Evolutionary conservation across 2,329 filamentous ascomycete species (phyloP), one percentile per base, ranked within the genome.

Genomic region (Cladosporium sp.): DNA sequence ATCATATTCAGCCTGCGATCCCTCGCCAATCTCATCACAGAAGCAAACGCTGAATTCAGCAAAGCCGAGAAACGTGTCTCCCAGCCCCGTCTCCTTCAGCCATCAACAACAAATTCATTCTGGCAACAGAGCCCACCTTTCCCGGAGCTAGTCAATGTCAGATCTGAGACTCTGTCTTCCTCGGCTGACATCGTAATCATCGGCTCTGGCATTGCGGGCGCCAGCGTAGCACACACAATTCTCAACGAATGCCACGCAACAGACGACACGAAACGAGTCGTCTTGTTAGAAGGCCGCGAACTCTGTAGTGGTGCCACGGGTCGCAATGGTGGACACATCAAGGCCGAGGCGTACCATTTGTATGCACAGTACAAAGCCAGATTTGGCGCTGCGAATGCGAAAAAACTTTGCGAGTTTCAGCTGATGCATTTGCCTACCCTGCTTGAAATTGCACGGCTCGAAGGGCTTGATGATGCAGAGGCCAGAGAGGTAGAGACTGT

Each of bases 281-380:
- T 32, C 8, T 9, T 32, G 8, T 32, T 62, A 2, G 61, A 62
- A 45, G 61, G 57, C 32, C 59, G 61, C 2, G 44, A 44, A 17
- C 49, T 62, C 35, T 57, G 52, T 22, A 56, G 47, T 25, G 61
- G 61, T n/a, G 61, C 59, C 2, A 59, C 59, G n/a, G 58, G 58
- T 5, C 24, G 58, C 22, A 61, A 59, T 20, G 58, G 60, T 3
- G 60, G 58, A 19, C 54, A 59, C 39, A 55, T 61, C 10, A 59
- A 60, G 40, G 54, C 57, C 19, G 53, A 32, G 28, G 28, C 28
- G 28, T 32, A 32, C 28, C 28, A 32, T 32, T 10, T 32, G 28
- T 32, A 32, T 32, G 28, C 28, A 32, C 28, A 32, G 8, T 32
- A 32, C 28, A 32, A 32, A 32, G 28, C 28, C 28, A 32, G 28